phyloP scores from a whole-genome alignment of 345 rosid genomes.

The Ceriops zippeliana region DNA sequence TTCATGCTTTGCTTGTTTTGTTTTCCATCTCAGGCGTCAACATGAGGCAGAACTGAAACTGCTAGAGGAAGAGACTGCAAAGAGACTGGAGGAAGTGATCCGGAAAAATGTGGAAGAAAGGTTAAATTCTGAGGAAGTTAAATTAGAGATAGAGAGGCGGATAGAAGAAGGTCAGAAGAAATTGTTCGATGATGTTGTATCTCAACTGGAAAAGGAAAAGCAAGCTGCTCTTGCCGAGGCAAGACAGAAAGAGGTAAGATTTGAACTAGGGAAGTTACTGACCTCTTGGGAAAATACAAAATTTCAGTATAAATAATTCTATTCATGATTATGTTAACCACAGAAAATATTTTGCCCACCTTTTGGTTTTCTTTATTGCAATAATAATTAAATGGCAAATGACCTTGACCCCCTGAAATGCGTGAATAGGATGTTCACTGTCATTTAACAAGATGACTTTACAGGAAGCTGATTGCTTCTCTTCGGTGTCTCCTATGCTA shows the following conservation, averaged over 20 bases:
- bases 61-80: slow-evolving; percentile 73
- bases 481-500: too few species aligned
- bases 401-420: too few species aligned
- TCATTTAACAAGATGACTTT: too few species aligned
- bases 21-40: slow-evolving; percentile 42
- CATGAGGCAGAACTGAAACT: slow-evolving; percentile 58
- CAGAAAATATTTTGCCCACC: too few species aligned
- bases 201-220: slow-evolving; percentile 62
- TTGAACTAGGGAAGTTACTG: too few species aligned
- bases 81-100: slow-evolving; percentile 69
- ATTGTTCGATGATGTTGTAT: slow-evolving; percentile 54
- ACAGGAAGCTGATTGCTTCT: too few species aligned
- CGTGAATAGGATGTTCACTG: too few species aligned
- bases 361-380: too few species aligned
- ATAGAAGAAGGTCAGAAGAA: slow-evolving; percentile 61
- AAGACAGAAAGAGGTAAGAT: slow-evolving; percentile 54
- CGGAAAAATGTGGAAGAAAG: slow-evolving; percentile 71
- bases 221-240: slow-evolving; percentile 70
- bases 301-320: too few species aligned
- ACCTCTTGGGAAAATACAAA: too few species aligned
- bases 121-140: slow-evolving; percentile 50
- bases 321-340: too few species aligned
- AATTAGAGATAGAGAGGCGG: slow-evolving; percentile 53
- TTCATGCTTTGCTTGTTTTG: background rate
- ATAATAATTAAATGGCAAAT: too few species aligned